Evolutionary conservation across 78 protist genomes (phyloP).

Genomic region (Dictyostelium citrinum): DNA sequence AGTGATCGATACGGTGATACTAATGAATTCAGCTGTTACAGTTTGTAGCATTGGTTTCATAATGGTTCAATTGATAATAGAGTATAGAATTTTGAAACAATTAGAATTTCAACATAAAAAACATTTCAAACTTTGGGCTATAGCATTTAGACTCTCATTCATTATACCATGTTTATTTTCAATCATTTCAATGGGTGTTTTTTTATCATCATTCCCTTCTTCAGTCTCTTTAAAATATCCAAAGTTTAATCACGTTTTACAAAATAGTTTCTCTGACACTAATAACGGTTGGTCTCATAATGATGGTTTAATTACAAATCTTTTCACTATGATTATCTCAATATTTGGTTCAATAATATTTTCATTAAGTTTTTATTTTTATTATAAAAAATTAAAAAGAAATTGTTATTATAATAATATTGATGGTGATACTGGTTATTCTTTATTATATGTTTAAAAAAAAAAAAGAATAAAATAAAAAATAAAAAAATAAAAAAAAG

Average conservation of each 20-base stretch:
- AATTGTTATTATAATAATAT: background rate
- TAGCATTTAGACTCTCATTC: background rate
- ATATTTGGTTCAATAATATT: background rate
- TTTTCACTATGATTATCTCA: background rate
- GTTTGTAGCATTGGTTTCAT: background rate
- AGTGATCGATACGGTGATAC: background rate
- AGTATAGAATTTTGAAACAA: background rate
- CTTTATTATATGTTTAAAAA: background rate
- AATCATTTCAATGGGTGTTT: background rate
- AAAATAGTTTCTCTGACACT: background rate
- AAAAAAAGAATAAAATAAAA: background rate
- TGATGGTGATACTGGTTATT: background rate
- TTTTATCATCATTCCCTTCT: background rate
- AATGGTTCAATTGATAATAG: background rate
- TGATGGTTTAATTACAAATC: background rate
- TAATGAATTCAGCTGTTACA: background rate
- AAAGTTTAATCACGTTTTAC: background rate
- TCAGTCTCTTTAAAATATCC: background rate
- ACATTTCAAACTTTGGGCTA: background rate
- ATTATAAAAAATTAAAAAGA: background rate
- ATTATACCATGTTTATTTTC: background rate
- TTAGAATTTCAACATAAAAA: background rate
- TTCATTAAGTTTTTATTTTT: background rate
- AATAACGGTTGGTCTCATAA: background rate
- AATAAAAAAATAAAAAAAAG: no score